phyloP scores from a whole-genome alignment of 805 yeast genomes.

The Saturnispora silvae region DNA sequence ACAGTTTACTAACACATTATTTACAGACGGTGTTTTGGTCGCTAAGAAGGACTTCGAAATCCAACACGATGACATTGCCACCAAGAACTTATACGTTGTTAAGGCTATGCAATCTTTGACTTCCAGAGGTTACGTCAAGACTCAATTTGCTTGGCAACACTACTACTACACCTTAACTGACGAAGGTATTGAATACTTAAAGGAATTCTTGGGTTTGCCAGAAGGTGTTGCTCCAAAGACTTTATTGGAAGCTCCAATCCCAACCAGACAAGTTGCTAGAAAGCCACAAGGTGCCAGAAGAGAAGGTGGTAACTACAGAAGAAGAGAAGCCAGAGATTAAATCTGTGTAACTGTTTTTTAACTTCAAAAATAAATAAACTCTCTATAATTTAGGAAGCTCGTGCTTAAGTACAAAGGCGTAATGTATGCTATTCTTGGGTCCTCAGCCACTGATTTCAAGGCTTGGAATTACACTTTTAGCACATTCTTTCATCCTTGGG shows the following conservation, averaged over 20 bases:
- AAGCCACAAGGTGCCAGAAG: slow-evolving; percentile 30
- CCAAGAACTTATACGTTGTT: slow-evolving; percentile 95
- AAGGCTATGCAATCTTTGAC: slow-evolving; percentile 99
- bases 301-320: slow-evolving; percentile 56
- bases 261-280: slow-evolving; percentile 42
- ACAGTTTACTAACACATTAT: slow-evolving; percentile 16
- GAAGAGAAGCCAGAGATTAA: slow-evolving; percentile 39
- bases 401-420: too few relatives aligned
- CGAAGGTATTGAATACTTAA: slow-evolving; percentile 97
- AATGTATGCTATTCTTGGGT: too few relatives aligned
- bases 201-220: slow-evolving; percentile 97
- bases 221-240: slow-evolving; percentile 98
- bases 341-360: slow-evolving; percentile 10
- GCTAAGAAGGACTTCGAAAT: slow-evolving; percentile 99
- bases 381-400: too few relatives aligned
- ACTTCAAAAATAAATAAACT: not conserved
- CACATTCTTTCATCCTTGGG: too few relatives aligned
- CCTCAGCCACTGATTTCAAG: too few relatives aligned
- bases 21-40: slow-evolving; percentile 95
- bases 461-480: too few relatives aligned
- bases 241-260: slow-evolving; percentile 89
- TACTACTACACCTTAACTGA: slow-evolving; percentile 99
- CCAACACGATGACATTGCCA: slow-evolving; percentile 96
- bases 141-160: slow-evolving; percentile 99
- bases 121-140: slow-evolving; percentile 98